A percentile compares a stretch with the other conserved stretches of the same genome.
Conservation (phyloP, 2,329 filamentous ascomycete genomes). For the Aspergillus unguis region DNA sequence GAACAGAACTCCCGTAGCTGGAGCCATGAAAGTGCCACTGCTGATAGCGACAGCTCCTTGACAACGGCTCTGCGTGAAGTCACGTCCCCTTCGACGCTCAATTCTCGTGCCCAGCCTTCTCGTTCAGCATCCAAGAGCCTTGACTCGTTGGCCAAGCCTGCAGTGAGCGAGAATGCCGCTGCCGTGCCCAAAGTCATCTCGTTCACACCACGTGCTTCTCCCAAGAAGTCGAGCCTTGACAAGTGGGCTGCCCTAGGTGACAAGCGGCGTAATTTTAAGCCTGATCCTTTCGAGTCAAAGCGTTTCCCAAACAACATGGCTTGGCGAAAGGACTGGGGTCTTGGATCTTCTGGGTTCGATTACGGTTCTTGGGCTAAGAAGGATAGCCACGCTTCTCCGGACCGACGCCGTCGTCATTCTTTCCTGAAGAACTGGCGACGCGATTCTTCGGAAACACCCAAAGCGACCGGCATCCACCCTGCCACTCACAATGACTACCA, state of each 20-base stretch:
- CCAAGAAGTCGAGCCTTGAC: constrained; percentile 56
- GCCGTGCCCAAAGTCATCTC: constrained; percentile 33
- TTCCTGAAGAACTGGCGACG: constrained; percentile 47
- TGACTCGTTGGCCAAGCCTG: constrained; percentile 36
- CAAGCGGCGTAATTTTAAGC: constrained; percentile 67
- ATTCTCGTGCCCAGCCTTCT: constrained; percentile 40
- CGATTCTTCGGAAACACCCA: constrained; percentile 29
- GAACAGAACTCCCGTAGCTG: constrained; percentile 70
- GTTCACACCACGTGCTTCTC: constrained; percentile 60
- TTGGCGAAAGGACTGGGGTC: constrained; percentile 44
- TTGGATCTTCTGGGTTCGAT: constrained; percentile 37
- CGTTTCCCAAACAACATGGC: constrained; percentile 42
- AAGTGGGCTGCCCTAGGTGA: constrained; percentile 90
- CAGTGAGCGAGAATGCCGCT: constrained; percentile 64
- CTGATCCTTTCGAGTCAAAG: constrained; percentile 50
- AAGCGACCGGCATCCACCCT: constrained; percentile 31
- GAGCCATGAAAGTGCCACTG: constrained; percentile 69
- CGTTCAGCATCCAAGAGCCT: constrained; percentile 7
- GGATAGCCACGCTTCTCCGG: constrained; percentile 25
- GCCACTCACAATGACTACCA: constrained; percentile 46
- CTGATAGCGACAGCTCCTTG: constrained; percentile 48
- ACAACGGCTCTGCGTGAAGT: constrained; percentile 51
- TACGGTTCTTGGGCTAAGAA: constrained; percentile 35
- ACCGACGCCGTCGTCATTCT: constrained; percentile 39
- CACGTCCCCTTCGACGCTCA: constrained; percentile 52